Percentiles rank a stretch among this genome's conserved stretches.
Conservation (phyloP, 129 eudicot genomes). For the Flaveria sonorensis region DNA sequence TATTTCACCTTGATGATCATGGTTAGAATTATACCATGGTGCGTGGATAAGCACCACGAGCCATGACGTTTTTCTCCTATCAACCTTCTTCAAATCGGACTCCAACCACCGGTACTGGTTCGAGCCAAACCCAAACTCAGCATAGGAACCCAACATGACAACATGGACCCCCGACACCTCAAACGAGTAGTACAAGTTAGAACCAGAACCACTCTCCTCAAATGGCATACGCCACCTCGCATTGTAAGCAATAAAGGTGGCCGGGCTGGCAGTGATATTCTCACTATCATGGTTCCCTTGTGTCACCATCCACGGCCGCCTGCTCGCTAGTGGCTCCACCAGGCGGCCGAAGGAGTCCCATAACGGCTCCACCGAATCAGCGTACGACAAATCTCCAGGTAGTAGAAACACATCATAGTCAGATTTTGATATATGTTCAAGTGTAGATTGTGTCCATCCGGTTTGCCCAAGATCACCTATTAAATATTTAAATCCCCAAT, state of each 20-base stretch:
- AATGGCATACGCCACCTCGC: conserved; percentile 85
- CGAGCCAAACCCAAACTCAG: conserved; percentile 56
- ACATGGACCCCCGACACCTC: conserved; percentile 69
- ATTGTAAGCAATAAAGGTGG: conserved; percentile 59
- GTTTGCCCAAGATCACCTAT: conserved; percentile 84
- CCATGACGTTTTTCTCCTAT: conserved; percentile 72
- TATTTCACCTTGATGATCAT: conserved; percentile 65
- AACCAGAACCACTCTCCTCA: conserved; percentile 59
- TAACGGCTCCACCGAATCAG: conserved; percentile 42
- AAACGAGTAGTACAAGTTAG: conserved; percentile 71
- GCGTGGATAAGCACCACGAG: conserved; percentile 58
- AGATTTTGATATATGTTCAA: conserved; percentile 53
- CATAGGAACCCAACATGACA: conserved; percentile 72
- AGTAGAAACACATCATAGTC: conserved; percentile 62
- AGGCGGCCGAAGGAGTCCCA: conserved; percentile 82
- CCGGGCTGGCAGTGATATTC: conserved; percentile 26
- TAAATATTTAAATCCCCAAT: too few relatives aligned
- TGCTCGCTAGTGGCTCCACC: conserved; percentile 67
- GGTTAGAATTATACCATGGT: conserved; percentile 75
- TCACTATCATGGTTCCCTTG: conserved; percentile 82
- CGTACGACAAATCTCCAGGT: conserved; percentile 80
- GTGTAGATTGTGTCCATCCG: conserved; percentile 62
- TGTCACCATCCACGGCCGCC: conserved; percentile 89
- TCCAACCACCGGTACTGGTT: conserved; percentile 62
- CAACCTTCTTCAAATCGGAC: conserved; percentile 54